phyloP scores from a whole-genome alignment of 345 rosid genomes.

The Eucalyptus caleyi region DNA sequence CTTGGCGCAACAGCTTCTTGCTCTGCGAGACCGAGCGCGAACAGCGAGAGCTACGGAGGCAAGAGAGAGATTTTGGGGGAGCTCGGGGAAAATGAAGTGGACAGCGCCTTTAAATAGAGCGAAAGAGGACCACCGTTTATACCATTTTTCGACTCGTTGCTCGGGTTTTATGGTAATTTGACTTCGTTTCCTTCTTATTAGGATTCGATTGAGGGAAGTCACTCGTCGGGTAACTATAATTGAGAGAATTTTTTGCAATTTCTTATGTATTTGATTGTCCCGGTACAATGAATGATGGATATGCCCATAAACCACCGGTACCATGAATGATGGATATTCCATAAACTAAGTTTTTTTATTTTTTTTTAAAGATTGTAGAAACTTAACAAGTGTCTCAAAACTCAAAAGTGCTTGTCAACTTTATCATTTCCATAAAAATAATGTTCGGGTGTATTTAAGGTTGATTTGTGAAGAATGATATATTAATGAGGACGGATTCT shows the following conservation, averaged over 20 bases:
- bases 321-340: not conserved
- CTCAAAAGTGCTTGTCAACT: not conserved
- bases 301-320: not conserved
- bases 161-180: not conserved
- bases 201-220: not conserved
- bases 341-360: not conserved
- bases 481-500: not conserved
- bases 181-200: not conserved
- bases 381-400: not conserved
- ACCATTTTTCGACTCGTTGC: not conserved
- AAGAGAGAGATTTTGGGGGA: not conserved
- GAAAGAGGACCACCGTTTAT: not conserved
- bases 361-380: not conserved
- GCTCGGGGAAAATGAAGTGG: not conserved
- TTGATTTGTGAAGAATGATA: accelerated
- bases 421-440: not conserved
- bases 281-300: not conserved
- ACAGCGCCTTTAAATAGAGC: not conserved
- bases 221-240: not conserved
- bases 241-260: not conserved
- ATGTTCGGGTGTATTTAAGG: not conserved
- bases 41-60: not conserved
- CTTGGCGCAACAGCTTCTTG: not conserved
- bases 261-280: not conserved
- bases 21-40: not conserved